Conservation (phyloP, 176 grass and related monocot species). For the Triticum turgidum region DNA sequence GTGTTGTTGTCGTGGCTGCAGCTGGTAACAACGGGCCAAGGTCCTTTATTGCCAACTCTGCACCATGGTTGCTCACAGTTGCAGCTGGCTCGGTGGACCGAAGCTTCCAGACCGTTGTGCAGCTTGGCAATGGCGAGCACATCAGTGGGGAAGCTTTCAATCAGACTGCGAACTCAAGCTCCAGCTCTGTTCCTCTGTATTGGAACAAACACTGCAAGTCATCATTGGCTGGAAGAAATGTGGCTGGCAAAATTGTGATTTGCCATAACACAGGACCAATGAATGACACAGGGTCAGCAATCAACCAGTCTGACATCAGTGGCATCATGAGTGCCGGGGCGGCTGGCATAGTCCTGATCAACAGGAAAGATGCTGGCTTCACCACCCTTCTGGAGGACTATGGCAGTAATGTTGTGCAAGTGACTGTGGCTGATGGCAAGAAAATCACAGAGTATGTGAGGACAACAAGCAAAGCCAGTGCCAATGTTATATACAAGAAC, state of each 20-base stretch:
- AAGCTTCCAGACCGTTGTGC: not conserved
- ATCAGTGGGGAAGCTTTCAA: not conserved
- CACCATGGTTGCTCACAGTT: constrained; percentile 58
- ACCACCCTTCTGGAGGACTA: not conserved
- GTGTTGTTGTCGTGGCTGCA: constrained; percentile 47
- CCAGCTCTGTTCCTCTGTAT: not conserved
- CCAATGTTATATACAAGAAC: not conserved
- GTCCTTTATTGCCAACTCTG: constrained; percentile 32
- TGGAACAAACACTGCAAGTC: not conserved
- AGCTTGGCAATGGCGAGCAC: not conserved
- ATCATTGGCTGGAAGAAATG: not conserved
- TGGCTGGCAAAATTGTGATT: not conserved
- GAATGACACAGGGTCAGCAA: not conserved
- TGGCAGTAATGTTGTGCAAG: not conserved
- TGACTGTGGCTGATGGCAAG: not conserved
- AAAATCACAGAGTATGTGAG: not conserved
- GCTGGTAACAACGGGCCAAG: constrained; percentile 23
- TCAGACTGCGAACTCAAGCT: not conserved
- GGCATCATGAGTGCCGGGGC: not conserved
- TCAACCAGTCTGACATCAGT: not conserved
- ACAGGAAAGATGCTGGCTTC: not conserved
- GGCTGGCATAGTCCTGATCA: not conserved
- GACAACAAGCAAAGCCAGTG: constrained; percentile 3
- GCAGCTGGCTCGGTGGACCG: constrained; percentile 31
- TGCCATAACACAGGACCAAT: not conserved